These are phyloP conservation scores for Nicotiana undulata DNA, from an alignment of 257 asterid genomes.

Conservation along the genomic window DNA sequence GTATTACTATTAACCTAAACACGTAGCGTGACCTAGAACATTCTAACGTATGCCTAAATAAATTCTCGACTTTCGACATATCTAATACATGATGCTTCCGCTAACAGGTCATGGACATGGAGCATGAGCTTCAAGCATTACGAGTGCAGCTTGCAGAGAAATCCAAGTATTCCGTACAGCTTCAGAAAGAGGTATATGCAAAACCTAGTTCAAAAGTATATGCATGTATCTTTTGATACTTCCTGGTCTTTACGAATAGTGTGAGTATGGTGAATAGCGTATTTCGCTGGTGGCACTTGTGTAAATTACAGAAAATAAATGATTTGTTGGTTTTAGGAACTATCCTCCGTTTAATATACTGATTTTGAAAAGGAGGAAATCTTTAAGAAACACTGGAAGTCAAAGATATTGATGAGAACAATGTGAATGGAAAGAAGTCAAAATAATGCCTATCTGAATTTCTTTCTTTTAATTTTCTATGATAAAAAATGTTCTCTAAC, in stretches of 20 bases:
- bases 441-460: neutral
- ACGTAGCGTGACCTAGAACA: neutral
- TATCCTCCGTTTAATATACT: too few relatives aligned
- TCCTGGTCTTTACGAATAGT: neutral
- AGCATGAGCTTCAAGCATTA: constrained; percentile 88
- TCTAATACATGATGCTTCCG: neutral
- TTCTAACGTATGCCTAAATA: neutral
- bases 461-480: neutral
- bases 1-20: neutral
- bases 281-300: neutral
- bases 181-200: constrained; percentile 41
- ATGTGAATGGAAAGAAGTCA: neutral
- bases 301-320: neutral
- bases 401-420: neutral
- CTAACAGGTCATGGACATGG: constrained; percentile 92
- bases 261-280: neutral
- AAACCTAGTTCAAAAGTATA: neutral
- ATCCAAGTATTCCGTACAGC: constrained; percentile 34
- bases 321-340: neutral
- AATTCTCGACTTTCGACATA: neutral
- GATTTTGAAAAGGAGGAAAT: too few relatives aligned
- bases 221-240: neutral
- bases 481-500: neutral
- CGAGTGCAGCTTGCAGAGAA: constrained; percentile 64
- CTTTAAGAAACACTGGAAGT: neutral